Evolutionary conservation across 192 early-diverging fungal genomes (phyloP).

Genomic region (Backusella psychrophila): DNA sequence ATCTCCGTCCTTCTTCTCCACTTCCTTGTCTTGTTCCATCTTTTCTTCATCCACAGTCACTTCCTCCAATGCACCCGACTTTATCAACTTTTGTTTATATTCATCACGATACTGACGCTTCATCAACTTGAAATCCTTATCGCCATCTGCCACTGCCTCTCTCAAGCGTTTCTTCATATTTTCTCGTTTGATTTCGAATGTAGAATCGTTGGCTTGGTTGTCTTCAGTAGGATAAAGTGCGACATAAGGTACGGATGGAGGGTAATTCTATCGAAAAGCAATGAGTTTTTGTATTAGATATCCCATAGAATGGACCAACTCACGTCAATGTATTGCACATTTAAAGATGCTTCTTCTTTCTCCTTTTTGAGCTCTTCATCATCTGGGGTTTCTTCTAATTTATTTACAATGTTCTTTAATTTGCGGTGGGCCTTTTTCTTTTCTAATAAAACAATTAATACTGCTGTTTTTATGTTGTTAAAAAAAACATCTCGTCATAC

Average conservation of each 20-base stretch:
- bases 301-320: background rate
- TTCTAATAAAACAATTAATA: background rate
- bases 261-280: slow-evolving; percentile 1
- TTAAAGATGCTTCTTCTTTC: background rate
- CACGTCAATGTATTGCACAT: background rate
- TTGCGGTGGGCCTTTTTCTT: slow-evolving; percentile 15
- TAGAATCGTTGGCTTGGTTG: background rate
- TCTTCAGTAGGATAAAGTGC: background rate
- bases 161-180: background rate
- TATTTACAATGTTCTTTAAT: background rate
- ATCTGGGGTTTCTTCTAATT: background rate
- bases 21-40: background rate
- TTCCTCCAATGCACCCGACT: background rate
- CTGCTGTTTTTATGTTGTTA: too few species aligned
- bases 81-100: slow-evolving; percentile 5
- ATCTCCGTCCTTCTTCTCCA: background rate
- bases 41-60: background rate
- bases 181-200: background rate
- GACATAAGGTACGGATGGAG: background rate
- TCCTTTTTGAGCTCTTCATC: background rate
- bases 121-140: slow-evolving; percentile 7
- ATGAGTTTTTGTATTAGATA: background rate
- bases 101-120: slow-evolving; percentile 6
- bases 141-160: background rate
- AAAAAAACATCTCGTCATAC: background rate